These are phyloP conservation scores for Quercus dentata DNA, from an alignment of 306 rosid species.

Conservation along the genomic window DNA sequence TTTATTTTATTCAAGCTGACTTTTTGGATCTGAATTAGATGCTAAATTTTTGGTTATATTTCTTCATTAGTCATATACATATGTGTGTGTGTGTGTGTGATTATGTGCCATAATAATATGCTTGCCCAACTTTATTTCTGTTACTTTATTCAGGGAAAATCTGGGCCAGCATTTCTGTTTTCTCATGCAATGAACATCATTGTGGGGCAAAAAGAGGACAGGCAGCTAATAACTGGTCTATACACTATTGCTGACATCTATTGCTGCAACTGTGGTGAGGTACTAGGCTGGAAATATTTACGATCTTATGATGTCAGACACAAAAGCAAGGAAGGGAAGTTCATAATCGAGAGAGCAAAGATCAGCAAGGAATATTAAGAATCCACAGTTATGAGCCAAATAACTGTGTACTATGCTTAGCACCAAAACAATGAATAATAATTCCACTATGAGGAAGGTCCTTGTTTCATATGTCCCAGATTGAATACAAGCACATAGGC, in stretches of 20 bases:
- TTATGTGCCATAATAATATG: background rate
- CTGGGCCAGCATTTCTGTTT: constrained; percentile 45
- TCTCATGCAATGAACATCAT: constrained; percentile 41
- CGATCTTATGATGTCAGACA: constrained; percentile 26
- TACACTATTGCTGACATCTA: constrained; percentile 36
- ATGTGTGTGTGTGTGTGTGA: background rate
- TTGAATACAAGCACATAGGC: background rate
- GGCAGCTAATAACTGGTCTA: constrained; percentile 24
- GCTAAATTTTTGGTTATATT: background rate
- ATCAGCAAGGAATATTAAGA: constrained; percentile 32
- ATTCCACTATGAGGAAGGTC: background rate
- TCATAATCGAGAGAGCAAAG: constrained; percentile 38
- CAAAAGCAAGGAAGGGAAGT: constrained; percentile 38
- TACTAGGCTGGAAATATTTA: constrained; percentile 47
- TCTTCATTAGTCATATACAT: background rate
- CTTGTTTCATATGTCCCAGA: background rate
- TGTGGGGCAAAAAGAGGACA: constrained; percentile 35
- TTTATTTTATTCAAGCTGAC: background rate
- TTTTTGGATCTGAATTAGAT: background rate
- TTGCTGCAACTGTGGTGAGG: constrained; percentile 37
- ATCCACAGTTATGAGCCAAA: background rate
- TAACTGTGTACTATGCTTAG: background rate
- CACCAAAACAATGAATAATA: background rate
- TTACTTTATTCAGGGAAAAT: constrained; percentile 21
- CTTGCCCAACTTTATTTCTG: background rate